phyloP scores from a whole-genome alignment of 169 alveolate genomes.

The Cryptosporidium tyzzeri region DNA sequence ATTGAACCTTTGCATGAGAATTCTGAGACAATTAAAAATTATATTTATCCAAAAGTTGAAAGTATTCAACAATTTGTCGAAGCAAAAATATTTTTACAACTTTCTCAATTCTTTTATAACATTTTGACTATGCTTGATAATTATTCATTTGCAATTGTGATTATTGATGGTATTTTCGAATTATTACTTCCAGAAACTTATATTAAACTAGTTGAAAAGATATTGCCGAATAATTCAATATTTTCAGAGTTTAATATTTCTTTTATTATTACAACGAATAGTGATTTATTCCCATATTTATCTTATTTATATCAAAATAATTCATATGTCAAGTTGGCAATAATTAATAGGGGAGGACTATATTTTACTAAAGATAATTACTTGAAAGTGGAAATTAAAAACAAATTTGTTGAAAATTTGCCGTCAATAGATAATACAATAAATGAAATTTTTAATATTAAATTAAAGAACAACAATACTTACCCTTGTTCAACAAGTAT shows the following conservation, averaged over 20 bases:
- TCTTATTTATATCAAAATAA: conserved; percentile 8
- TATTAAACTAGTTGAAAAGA: not conserved
- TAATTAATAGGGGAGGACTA: conserved; percentile 2
- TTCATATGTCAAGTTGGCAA: not conserved
- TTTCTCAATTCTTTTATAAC: conserved; percentile 37
- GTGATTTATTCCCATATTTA: conserved; percentile 17
- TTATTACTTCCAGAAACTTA: conserved; percentile 16
- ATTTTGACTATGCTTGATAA: conserved; percentile 2
- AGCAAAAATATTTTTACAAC: conserved; percentile 58
- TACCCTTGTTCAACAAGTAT: not conserved
- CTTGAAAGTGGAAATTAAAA: not conserved
- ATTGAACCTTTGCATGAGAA: not conserved
- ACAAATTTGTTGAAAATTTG: not conserved
- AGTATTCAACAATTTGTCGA: conserved; percentile 24
- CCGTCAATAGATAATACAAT: conserved; percentile 12
- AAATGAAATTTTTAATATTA: conserved; percentile 17
- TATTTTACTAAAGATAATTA: not conserved
- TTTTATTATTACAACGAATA: conserved; percentile 28
- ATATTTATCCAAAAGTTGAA: conserved; percentile 27
- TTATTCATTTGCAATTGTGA: not conserved
- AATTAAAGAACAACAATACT: not conserved
- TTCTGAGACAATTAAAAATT: not conserved
- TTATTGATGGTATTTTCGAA: conserved; percentile 49
- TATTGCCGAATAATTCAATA: conserved; percentile 14
- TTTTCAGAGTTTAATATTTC: conserved; percentile 24